These are phyloP conservation scores for Kwoniella botswanensis DNA, from an alignment of 768 basidiomycete species.

Conservation along the genomic window DNA sequence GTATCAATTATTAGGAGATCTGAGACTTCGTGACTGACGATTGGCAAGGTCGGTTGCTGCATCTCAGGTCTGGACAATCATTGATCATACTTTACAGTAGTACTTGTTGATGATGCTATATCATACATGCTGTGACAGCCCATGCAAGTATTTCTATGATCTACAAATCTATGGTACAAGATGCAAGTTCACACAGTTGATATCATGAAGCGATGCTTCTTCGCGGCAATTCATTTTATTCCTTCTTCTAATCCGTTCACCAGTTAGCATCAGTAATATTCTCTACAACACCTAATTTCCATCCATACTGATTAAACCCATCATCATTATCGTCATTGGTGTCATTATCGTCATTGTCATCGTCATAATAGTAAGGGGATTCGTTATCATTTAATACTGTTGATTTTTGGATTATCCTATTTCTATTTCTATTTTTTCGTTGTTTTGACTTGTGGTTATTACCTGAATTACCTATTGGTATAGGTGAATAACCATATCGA, in stretches of 20 bases:
- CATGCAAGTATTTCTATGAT: too few species aligned
- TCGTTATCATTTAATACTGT: not conserved
- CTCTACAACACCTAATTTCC: not conserved
- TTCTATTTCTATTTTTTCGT: too few species aligned
- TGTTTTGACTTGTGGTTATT: not conserved
- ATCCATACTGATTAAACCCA: not conserved
- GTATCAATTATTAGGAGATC: too few species aligned
- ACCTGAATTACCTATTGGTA: not conserved
- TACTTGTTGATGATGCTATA: too few species aligned
- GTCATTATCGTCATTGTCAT: not conserved
- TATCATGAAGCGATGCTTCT: too few species aligned
- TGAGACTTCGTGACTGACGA: too few species aligned
- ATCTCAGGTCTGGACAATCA: too few species aligned
- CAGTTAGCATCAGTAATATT: constrained; percentile 1
- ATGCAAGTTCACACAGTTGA: too few species aligned
- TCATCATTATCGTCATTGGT: constrained; percentile 1
- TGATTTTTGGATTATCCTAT: not conserved
- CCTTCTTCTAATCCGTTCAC: not conserved
- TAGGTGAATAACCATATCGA: not conserved
- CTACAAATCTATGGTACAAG: too few species aligned
- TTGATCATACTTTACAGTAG: too few species aligned
- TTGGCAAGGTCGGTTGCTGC: too few species aligned
- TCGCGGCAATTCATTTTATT: not conserved
- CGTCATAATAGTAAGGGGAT: not conserved
- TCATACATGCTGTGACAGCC: too few species aligned